These are phyloP conservation scores for Carex kokanica DNA, from an alignment of 176 grass and related monocot species.

Conservation along the genomic window DNA sequence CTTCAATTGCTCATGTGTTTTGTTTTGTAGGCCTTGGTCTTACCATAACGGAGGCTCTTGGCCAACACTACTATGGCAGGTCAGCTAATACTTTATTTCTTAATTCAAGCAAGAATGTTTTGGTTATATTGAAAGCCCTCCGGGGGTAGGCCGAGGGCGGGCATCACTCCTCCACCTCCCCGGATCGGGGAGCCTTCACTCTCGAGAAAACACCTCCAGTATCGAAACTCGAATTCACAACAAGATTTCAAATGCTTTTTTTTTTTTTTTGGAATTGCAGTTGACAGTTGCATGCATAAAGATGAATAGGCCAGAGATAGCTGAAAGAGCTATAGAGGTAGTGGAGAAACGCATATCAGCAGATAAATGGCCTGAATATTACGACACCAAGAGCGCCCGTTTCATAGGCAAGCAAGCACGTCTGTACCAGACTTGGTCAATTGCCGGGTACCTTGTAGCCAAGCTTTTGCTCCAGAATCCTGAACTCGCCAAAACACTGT, in stretches of 20 bases:
- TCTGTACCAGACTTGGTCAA: constrained; percentile 80
- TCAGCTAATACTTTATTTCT: constrained; percentile 23
- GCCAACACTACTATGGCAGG: constrained; percentile 94
- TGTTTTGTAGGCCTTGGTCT: constrained; percentile 70
- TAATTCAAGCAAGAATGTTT: constrained; percentile 24
- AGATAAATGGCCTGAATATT: constrained; percentile 91
- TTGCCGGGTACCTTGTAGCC: constrained; percentile 71
- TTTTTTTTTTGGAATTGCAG: constrained; percentile 34
- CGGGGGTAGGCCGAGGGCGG: too few relatives aligned
- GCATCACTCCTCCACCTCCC: too few relatives aligned
- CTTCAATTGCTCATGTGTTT: constrained; percentile 17
- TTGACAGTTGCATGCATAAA: constrained; percentile 85
- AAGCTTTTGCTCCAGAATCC: constrained; percentile 70
- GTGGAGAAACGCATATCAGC: constrained; percentile 57
- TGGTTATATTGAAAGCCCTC: constrained; percentile 14
- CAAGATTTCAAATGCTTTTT: not conserved
- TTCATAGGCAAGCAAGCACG: constrained; percentile 81
- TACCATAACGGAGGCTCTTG: constrained; percentile 94
- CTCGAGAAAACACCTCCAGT: too few relatives aligned
- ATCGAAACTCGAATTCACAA: not conserved
- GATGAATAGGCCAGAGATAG: constrained; percentile 80
- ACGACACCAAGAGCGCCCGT: constrained; percentile 68
- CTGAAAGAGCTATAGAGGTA: constrained; percentile 66
- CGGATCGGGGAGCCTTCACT: too few relatives aligned
- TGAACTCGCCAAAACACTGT: constrained; percentile 69